Percentiles rank a stretch among this genome's conserved stretches.
Evolutionary conservation across 441 rosid genomes (phyloP).

Genomic region (Dalechampia spathulata): DNA sequence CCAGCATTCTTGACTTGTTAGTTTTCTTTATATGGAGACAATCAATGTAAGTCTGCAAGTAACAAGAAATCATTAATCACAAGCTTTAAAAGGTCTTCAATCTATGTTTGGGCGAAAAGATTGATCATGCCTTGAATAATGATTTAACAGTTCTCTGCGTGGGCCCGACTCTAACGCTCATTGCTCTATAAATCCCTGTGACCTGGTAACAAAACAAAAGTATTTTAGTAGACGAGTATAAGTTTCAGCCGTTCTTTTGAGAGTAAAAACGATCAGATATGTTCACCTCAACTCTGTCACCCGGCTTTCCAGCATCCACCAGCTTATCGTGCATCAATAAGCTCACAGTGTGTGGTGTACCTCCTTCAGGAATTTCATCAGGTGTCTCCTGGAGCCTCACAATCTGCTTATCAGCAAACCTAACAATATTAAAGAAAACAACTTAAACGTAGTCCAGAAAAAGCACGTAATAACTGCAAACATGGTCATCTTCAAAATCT

Average conservation of each 20-base stretch:
- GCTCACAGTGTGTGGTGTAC: constrained; percentile 97
- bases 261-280: neutral
- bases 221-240: constrained; percentile 6
- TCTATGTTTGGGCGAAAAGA: neutral
- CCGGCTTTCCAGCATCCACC: constrained; percentile 92
- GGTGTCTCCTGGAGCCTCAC: constrained; percentile 98
- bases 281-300: constrained; percentile 89
- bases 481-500: too few species aligned
- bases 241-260: neutral
- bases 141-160: constrained; percentile 92
- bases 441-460: neutral
- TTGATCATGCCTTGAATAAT: constrained; percentile 62
- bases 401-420: constrained; percentile 98
- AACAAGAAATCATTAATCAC: constrained; percentile 13
- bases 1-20: constrained; percentile 68
- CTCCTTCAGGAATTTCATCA: constrained; percentile 95
- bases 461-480: constrained; percentile 7
- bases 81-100: constrained; percentile 4
- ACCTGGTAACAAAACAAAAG: constrained; percentile 36
- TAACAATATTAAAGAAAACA: constrained; percentile 19
- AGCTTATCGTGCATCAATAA: constrained; percentile 93
- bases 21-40: constrained; percentile 88
- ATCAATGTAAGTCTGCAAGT: constrained; percentile 76
- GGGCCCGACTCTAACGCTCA: constrained; percentile 79
- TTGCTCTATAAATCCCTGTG: constrained; percentile 95